Evolutionary conservation across 495 filamentous ascomycete species (phyloP), one percentile per base, ranked within the genome.

Genomic region (Neurospora sp.): DNA sequence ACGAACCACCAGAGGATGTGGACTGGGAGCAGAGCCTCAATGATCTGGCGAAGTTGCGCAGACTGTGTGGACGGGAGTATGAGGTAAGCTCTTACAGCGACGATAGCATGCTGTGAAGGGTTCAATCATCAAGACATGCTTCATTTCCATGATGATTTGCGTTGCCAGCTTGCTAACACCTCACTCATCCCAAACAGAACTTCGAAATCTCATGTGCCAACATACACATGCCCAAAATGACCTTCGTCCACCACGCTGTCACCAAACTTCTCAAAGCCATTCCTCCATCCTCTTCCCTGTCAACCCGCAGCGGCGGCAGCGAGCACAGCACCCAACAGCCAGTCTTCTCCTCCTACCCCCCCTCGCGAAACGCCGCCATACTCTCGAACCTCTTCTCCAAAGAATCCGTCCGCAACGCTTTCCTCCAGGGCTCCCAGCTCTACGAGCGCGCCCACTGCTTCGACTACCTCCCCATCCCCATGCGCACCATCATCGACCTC

Each of bases 361-460:
- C 44, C 10, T 86, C 84, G 20, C 80, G 81, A 60, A 90, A 91
- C 77, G 74, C 80, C 16, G 75, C 82, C 5, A 75, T 90, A 7
- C 85, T 87, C 40, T 84, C 83, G 69, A 71, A 79, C 7, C 75
- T 89, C 31, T 83, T 84, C 72, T 72, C 75, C 8, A 31, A 78
- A 11, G 79, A 82, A n/a, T 70, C 75, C 41, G 85, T 83, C 70
- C 82, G 83, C 35, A 75, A 81, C 18, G 81, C 82, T 23, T 85
- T 89, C 75, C 77, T 90, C 37, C 82, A 81, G 42, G 82, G 81
- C 70, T 90, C 88, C 27, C 84, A 81, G n/a, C 80, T 90, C 14
- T 91, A 85, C 76, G 78, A 83, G 37, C 82, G 83, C 41, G 86
- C 86, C 10, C 74, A 77, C 40, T 78, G 80, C 39, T 72, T 27